These are phyloP conservation scores for Monosporascus cannonballus DNA, from an alignment of 2,329 filamentous ascomycete genomes.

Conservation along the genomic window DNA sequence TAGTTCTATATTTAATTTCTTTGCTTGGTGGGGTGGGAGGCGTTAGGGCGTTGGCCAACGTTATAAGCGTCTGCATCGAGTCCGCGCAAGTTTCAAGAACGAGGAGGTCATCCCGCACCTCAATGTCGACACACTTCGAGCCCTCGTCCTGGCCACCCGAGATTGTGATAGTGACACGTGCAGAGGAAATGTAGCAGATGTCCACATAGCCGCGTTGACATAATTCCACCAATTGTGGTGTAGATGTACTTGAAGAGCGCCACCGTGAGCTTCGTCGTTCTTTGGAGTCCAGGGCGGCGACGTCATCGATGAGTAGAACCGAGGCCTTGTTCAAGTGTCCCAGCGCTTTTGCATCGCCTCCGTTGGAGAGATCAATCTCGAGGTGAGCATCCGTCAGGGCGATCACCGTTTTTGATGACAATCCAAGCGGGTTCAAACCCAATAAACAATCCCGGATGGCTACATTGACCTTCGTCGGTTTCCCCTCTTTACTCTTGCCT, in stretches of 20 bases:
- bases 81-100: constrained; percentile 94
- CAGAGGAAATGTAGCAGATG: constrained; percentile 80
- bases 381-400: constrained; percentile 74
- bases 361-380: constrained; percentile 59
- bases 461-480: constrained; percentile 65
- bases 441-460: constrained; percentile 74
- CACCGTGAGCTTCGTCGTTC: constrained; percentile 34
- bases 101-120: constrained; percentile 78
- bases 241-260: constrained; percentile 32
- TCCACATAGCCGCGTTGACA: constrained; percentile 72
- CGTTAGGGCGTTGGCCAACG: constrained; percentile 69
- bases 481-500: constrained; percentile 29
- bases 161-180: constrained; percentile 61
- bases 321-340: constrained; percentile 74
- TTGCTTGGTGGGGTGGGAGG: constrained; percentile 80
- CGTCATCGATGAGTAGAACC: constrained; percentile 75
- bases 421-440: constrained; percentile 74
- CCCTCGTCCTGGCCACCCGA: constrained; percentile 48
- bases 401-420: constrained; percentile 69
- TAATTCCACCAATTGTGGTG: constrained; percentile 49
- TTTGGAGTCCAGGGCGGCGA: constrained; percentile 35
- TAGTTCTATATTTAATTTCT: constrained; percentile 78
- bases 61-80: constrained; percentile 87
- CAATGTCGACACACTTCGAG: constrained; percentile 67
- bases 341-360: constrained; percentile 56